Base-by-base conservation (phyloP, 2,329 filamentous ascomycete genomes). In the Trichophyton schoenleinii region DNA sequence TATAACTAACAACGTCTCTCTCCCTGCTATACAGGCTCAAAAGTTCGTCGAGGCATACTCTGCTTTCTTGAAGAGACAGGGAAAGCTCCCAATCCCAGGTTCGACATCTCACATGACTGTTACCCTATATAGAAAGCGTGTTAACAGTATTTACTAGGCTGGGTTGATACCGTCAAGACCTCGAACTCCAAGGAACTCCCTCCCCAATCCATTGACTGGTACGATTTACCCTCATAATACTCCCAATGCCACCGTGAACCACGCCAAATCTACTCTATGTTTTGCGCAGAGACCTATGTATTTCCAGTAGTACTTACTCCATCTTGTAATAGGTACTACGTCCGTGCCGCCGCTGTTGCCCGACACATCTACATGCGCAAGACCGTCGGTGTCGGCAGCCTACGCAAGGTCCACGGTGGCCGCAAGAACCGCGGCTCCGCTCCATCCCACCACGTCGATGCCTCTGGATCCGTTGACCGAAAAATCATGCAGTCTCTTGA, bases 101-200 rank as follows among this genome's bases (percentile, higher is more conserved):
- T 75, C 77, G 82, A 81, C 38, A 67, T 18, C 41, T 38, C 28
- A 38, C 9, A 38, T 38, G 3, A 38, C 34, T 11, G 8, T 3
- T 68, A 69, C n/a, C 55, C 9, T 48, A 6, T 48, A 6, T 9
- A 42, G 15, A 59, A 34, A 36, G 15, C 25, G n/a, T 48, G 22
- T 20, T 44, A 52, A 25, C 18, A n/a, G 31, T 34, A 11, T 34
- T 22, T 62, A 44, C 48, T 61, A 95, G 91, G 90, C 83, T 97
- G 92, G 92, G 92, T 96, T 79, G 94, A 99, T 78, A 96, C 92
- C 75, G 94, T 97, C 82, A 99, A 99, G 88, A 96, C 92, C 71
- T 92, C 90, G 74, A 84, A 87, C 77, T 88, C 88, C 78, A 96
- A 96, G 81, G 94, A 99, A 84, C 88, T 99, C 72, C 92, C 92